phyloP scores from a whole-genome alignment of 2,329 filamentous ascomycete species.

The Aspergillus hortae region DNA sequence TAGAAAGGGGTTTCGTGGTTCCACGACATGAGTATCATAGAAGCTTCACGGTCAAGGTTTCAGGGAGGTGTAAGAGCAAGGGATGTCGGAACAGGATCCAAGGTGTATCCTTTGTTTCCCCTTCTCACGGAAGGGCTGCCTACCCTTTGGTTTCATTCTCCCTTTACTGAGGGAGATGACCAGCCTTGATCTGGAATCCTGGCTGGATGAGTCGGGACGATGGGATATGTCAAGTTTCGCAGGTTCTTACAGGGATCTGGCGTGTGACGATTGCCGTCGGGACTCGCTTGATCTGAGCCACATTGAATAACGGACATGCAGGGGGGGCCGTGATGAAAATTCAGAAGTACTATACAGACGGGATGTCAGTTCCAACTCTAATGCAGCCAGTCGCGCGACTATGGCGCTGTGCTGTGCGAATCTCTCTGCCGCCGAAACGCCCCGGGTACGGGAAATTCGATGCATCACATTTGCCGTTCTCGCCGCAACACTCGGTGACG shows the following conservation, averaged over 20 bases:
- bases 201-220: not conserved
- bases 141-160: not conserved
- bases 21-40: not conserved
- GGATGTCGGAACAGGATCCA: constrained; percentile 6
- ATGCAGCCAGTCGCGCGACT: not conserved
- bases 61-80: constrained; percentile 10
- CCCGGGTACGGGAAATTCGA: constrained; percentile 4
- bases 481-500: not conserved
- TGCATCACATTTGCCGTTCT: constrained; percentile 9
- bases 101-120: not conserved
- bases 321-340: constrained; percentile 4
- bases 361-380: constrained; percentile 5
- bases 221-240: constrained; percentile 14
- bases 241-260: not conserved
- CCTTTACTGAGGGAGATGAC: not conserved
- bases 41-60: not conserved
- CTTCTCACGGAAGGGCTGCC: not conserved
- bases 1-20: not conserved
- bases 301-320: constrained; percentile 19
- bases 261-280: not conserved
- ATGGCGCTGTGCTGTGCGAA: not conserved
- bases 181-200: not conserved
- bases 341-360: constrained; percentile 12
- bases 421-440: not conserved
- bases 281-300: constrained; percentile 4